These are phyloP conservation scores for Echinosophora koreensis DNA, from an alignment of 306 rosid species.

Conservation along the genomic window DNA sequence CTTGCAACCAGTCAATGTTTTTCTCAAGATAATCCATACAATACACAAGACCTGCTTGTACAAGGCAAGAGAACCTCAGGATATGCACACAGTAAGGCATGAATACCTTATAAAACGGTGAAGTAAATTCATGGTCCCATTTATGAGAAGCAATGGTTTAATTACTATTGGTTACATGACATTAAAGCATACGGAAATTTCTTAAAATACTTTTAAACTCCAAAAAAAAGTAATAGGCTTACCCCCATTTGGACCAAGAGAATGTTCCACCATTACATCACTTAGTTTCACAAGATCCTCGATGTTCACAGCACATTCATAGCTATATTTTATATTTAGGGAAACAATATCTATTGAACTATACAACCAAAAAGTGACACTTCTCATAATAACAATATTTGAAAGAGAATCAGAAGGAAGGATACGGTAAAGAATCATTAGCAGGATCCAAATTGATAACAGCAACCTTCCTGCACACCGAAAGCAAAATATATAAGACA, in stretches of 20 bases:
- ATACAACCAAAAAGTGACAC: slow-evolving; percentile 22
- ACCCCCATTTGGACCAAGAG: slow-evolving; percentile 99
- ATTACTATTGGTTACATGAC: not conserved
- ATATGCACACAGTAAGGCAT: slow-evolving; percentile 32
- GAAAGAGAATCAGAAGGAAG: slow-evolving; percentile 40
- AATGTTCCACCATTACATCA: slow-evolving; percentile 86
- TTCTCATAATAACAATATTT: not conserved
- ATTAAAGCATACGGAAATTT: not conserved
- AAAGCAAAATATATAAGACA: slow-evolving; percentile 24
- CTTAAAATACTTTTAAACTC: too few species aligned
- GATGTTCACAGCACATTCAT: slow-evolving; percentile 83
- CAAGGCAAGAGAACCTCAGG: slow-evolving; percentile 43
- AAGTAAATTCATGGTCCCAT: slow-evolving; percentile 1
- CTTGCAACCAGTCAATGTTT: slow-evolving; percentile 90
- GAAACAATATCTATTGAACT: slow-evolving; percentile 44
- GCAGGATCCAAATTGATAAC: slow-evolving; percentile 95
- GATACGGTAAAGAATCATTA: slow-evolving; percentile 93
- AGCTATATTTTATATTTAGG: slow-evolving; percentile 60
- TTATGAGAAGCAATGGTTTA: slow-evolving; percentile 8
- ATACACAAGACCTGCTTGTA: slow-evolving; percentile 78
- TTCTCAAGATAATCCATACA: slow-evolving; percentile 98
- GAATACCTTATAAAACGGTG: slow-evolving; percentile 14
- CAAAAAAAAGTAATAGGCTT: slow-evolving; percentile 3
- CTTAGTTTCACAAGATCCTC: slow-evolving; percentile 85
- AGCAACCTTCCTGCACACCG: slow-evolving; percentile 82